These are phyloP conservation scores for Ascochyta lentis DNA, from an alignment of 2,329 filamentous ascomycete species.

Conservation along the genomic window DNA sequence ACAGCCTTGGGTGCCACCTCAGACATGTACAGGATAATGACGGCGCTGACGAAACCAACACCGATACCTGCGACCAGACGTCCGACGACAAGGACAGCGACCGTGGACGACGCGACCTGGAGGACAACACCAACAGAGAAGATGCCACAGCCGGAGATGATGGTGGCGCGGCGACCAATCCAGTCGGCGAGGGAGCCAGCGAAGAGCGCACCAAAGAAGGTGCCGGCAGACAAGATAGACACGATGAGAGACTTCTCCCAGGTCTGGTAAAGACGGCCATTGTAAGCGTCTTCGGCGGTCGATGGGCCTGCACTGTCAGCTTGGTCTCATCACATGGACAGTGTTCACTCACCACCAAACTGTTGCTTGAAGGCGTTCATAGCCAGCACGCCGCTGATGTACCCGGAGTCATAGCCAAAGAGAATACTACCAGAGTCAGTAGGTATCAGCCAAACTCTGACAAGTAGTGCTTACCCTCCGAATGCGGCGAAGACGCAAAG, in stretches of 20 bases:
- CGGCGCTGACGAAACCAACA: slow-evolving; percentile 49
- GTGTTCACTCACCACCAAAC: slow-evolving; percentile 48
- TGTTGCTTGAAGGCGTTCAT: slow-evolving; percentile 48
- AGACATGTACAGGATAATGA: slow-evolving; percentile 76
- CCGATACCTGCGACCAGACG: slow-evolving; percentile 50
- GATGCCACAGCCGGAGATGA: slow-evolving; percentile 45
- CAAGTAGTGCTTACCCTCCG: slow-evolving; percentile 51
- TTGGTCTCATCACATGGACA: neutral
- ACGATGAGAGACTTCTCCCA: slow-evolving; percentile 74
- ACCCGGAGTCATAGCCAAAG: slow-evolving; percentile 80
- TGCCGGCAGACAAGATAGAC: slow-evolving; percentile 82
- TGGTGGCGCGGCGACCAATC: slow-evolving; percentile 72
- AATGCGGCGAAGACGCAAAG: slow-evolving; percentile 58
- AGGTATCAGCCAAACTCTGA: neutral
- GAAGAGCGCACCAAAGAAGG: slow-evolving; percentile 77
- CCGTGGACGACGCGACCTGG: slow-evolving; percentile 45
- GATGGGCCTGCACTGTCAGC: slow-evolving; percentile 63
- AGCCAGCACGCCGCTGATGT: slow-evolving; percentile 70
- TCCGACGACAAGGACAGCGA: slow-evolving; percentile 46
- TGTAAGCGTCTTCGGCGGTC: slow-evolving; percentile 48
- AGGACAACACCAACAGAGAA: slow-evolving; percentile 50
- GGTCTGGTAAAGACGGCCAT: slow-evolving; percentile 43
- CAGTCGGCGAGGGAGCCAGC: slow-evolving; percentile 72
- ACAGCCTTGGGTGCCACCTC: slow-evolving; percentile 77
- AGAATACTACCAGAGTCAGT: slow-evolving; percentile 55